Evolutionary conservation across 2,329 filamentous ascomycete species (phyloP), one percentile per base, ranked within the genome.

Genomic region (Stagonosporopsis vannaccii): DNA sequence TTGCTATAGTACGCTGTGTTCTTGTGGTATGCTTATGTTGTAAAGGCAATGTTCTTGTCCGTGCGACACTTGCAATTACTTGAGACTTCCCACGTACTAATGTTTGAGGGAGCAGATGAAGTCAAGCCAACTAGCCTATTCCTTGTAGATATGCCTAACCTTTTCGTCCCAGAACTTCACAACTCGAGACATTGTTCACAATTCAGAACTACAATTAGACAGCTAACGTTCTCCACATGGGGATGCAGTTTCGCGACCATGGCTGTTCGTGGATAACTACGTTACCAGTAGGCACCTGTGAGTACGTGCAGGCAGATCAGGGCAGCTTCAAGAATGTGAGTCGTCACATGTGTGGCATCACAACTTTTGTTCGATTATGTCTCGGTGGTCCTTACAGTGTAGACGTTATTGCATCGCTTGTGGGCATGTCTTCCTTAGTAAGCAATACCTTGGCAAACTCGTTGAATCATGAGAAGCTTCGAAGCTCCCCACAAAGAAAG

Each of bases 391-490:
- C 25, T 1, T 17, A 8, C 35, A 37, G 20, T 11, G 25, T 13
- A 26, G 6, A 17, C 19, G 5, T 11, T 19, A 8, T 17, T 4
- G n/a, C 25, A 12, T 8, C 22, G 28, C 43, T 6, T 26, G 11
- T n/a, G 15, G n/a, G 6, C 20, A 41, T 17, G 15, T n/a, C 26
- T 22, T 41, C 33, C 46, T 51, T 56, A 56, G 53, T 56, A 15
- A 56, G 39, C 6, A 4, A 17, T 8, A 3, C 2, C 36, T 51
- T 56, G 25, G 47, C 47, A 36, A 15, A 26, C 13, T 28, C 3
- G 25, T 28, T 30, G 47, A 42, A 28, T 30, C n/a, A 43, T 37
- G 32, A 28, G 17, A 30, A 36, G 42, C 36, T 36, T 51, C 32
- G 36, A 51, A 30, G 37, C 53, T 56, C 30, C 6, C 11, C 41